Base-by-base conservation (phyloP, 2,329 filamentous ascomycete genomes). In the Colletotrichum viniferum region DNA sequence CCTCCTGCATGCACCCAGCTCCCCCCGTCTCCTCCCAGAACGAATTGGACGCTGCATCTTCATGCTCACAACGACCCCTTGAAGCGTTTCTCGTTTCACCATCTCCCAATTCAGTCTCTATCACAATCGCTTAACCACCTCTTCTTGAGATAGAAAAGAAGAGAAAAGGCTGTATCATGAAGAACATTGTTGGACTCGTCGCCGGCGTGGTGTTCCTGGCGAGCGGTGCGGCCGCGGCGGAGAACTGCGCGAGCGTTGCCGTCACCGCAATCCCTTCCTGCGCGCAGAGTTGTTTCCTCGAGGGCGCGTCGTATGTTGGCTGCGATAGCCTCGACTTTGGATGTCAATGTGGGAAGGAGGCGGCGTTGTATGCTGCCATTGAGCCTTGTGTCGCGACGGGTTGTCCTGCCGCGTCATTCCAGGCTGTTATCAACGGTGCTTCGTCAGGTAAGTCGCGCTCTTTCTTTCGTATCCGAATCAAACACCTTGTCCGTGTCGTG, bases 311-410 rank as follows among this genome's bases (percentile, higher is more conserved):
- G 1, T 70, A 73, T 2, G 78, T 83, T 16, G 80, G 79, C 38
- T 83, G 81, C 69, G 78, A 72, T 28, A 73, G 77, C 24, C 43
- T 71, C 28, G 81, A 82, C 74, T 82, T 79, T 52, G 77, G 77
- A 10, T 83, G 81, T 26, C 80, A 82, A 30, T 83, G 81, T 67
- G 68, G 79, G 18, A 68, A 77, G 14, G 78, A 77, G 7, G 72
- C 76, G 28, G 77, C 75, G 13, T 72, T 83, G 3, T 79, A 80
- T 4, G 62, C 76, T 38, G 74, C 80, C 28, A 76, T 82, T 34
- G 76, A 80, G 16, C 81, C 81, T 12, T 83, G 81, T 63, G 80
- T 83, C 3, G 77, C 78, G 3, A 81, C 78, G 1, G 79, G 78
- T 4, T 83, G 81, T 52, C 78, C 77, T 2, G 58, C 78, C 7